phyloP scores from a whole-genome alignment of 2,329 filamentous ascomycete genomes.

The Trichothecium roseum region DNA sequence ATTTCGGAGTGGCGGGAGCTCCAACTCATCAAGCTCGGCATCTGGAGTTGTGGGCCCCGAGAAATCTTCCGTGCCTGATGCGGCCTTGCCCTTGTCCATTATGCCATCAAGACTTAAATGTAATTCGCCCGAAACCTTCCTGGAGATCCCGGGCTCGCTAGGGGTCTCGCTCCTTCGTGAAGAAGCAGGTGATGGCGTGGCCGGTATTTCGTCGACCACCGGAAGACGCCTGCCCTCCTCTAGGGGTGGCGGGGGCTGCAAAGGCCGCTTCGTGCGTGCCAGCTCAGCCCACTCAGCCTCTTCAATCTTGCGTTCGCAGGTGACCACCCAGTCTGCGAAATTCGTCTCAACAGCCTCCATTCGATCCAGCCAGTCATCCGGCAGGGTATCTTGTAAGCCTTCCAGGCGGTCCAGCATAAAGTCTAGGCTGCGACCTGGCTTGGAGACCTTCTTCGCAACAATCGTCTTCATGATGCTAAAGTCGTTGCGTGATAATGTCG shows the following conservation, averaged over 20 bases:
- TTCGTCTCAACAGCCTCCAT: conserved; percentile 71
- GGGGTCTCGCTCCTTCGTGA: too few species aligned
- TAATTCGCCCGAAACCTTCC: too few species aligned
- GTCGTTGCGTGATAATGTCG: conserved; percentile 29
- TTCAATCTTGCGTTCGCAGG: conserved; percentile 64
- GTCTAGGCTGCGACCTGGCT: conserved; percentile 66
- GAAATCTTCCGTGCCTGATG: too few species aligned
- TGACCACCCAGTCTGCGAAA: conserved; percentile 71
- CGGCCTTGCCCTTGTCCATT: background rate
- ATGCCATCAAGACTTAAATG: background rate
- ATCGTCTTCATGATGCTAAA: conserved; percentile 50
- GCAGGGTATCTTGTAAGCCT: conserved; percentile 72
- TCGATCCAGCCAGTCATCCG: conserved; percentile 76
- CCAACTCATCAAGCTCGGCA: conserved; percentile 14
- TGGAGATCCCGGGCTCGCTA: too few species aligned
- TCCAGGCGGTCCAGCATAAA: conserved; percentile 80
- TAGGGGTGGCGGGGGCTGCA: background rate
- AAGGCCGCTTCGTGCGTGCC: background rate
- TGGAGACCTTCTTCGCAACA: conserved; percentile 58
- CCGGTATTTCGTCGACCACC: too few species aligned
- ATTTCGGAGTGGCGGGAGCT: conserved; percentile 24
- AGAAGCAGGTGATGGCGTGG: too few species aligned
- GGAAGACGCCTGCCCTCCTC: background rate
- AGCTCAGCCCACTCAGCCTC: conserved; percentile 46
- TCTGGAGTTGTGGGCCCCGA: too few species aligned